A percentile compares a stretch with the other conserved stretches of the same genome.
These are phyloP conservation scores for Ophiocordyceps camponoti-saundersi DNA, from an alignment of 2,329 filamentous ascomycete genomes.

Conservation along the genomic window DNA sequence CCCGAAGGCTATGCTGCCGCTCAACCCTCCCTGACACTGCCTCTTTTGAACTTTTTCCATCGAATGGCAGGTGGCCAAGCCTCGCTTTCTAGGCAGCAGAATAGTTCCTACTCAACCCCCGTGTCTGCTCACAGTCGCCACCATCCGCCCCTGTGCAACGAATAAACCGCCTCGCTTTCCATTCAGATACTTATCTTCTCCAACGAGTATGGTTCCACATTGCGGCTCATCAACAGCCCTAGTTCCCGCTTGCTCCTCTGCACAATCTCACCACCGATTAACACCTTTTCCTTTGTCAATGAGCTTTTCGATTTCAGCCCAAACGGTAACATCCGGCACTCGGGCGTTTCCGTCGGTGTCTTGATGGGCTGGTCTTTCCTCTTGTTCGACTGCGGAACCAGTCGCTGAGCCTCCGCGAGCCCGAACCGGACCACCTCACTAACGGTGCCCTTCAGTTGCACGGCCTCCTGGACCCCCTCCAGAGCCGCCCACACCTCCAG, in stretches of 20 bases:
- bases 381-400: slow-evolving; percentile 10
- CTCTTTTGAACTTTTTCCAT: background rate
- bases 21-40: background rate
- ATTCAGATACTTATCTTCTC: slow-evolving; percentile 56
- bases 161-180: background rate
- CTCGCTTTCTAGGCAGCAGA: background rate
- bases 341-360: slow-evolving; percentile 22
- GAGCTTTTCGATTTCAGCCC: slow-evolving; percentile 46
- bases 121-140: background rate
- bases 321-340: slow-evolving; percentile 45
- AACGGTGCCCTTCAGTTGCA: slow-evolving; percentile 45
- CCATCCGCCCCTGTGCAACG: background rate
- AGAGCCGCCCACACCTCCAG: slow-evolving; percentile 54
- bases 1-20: too few species aligned
- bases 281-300: slow-evolving; percentile 39
- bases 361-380: slow-evolving; percentile 25
- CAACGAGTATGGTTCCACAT: slow-evolving; percentile 67
- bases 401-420: slow-evolving; percentile 18
- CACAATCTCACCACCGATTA: slow-evolving; percentile 56
- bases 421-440: slow-evolving; percentile 50
- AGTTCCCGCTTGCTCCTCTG: slow-evolving; percentile 55
- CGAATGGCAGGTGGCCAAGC: background rate
- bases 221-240: slow-evolving; percentile 61
- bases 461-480: slow-evolving; percentile 54
- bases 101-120: background rate